Base-by-base conservation (phyloP, 2,329 filamentous ascomycete genomes). In the Xylaria sp. region DNA sequence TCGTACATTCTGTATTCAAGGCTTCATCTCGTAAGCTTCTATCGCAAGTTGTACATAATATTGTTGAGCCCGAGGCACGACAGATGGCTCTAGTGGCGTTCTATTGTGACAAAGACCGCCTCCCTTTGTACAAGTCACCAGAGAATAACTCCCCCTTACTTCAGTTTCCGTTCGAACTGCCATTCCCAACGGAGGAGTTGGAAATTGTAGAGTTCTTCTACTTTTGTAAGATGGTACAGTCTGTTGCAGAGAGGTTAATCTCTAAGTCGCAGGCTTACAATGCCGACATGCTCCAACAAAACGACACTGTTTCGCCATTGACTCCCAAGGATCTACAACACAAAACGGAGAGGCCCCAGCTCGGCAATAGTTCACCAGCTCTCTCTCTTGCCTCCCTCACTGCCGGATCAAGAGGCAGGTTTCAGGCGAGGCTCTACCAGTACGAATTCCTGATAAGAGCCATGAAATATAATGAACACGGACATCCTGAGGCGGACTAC, bases 401-500 rank as follows among this genome's bases (percentile, higher is more conserved):
- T 5, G 9, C 5, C 18, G 9, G 47, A 21, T 35, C 37, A 57
- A 60, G 48, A 13, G 25, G 23, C n/a, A 18, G 16, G 3, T 27
- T 66, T 25, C 25, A 60, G 63, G 47, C 23, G 25, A 27, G 37
- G 8, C 48, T 66, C 29, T 55, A 16, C n/a, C 63, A 35, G n/a
- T 66, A 60, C 16, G 57, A 66, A 13, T 53, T 66, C 8, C 1
- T 61, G 12, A 48, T 48, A 12, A 55, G 8, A 55, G n/a, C 53
- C 6, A 10, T 55, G 53, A 40, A 16, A 3, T 13, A 37, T 16
- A 13, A 37, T 37, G 3, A 13, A 4, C 9, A 37, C n/a, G 5
- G 10, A 13, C 5, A 8, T 4, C 5, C 13, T 37, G 10, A 23
- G 2, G 9, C 23, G n/a, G 47, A 10, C 23, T 2, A 2, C 12